These are phyloP conservation scores for Leccinum obscurum DNA, from an alignment of 768 basidiomycete species.

Conservation along the genomic window DNA sequence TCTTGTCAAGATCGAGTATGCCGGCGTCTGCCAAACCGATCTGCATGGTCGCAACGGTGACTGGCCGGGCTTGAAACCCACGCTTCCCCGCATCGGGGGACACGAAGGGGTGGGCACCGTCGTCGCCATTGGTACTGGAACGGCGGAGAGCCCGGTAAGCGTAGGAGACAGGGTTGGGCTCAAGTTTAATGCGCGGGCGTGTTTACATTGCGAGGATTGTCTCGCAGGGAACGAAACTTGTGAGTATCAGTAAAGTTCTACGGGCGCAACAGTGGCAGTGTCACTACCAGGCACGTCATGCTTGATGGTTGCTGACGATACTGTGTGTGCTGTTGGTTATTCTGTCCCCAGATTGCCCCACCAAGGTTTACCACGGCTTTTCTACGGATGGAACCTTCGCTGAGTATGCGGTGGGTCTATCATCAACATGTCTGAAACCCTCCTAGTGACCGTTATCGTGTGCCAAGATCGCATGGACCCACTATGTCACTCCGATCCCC, in stretches of 20 bases:
- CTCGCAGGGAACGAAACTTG: conserved; percentile 36
- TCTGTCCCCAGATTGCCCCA: conserved; percentile 15
- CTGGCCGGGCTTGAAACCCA: conserved; percentile 26
- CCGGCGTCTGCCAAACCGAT: conserved; percentile 46
- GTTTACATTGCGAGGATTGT: conserved; percentile 43
- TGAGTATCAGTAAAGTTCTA: conserved; percentile 10
- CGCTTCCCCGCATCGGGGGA: conserved; percentile 39
- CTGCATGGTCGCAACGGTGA: conserved; percentile 42
- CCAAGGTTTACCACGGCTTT: conserved; percentile 31
- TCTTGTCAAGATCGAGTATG: conserved; percentile 43
- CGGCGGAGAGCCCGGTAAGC: conserved; percentile 30
- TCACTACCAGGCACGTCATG: not conserved
- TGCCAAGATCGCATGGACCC: conserved; percentile 33
- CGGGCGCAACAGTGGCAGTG: not conserved
- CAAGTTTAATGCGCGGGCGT: conserved; percentile 43
- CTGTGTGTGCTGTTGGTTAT: not conserved
- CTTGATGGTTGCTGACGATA: not conserved
- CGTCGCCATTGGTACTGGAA: conserved; percentile 43
- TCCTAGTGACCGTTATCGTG: not conserved
- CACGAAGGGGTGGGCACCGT: conserved; percentile 50
- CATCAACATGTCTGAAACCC: not conserved
- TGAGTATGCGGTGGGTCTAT: conserved; percentile 36
- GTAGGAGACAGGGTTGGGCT: conserved; percentile 45
- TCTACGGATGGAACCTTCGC: conserved; percentile 46
- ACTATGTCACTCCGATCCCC: conserved; percentile 48